Evolutionary conservation across 2,329 filamentous ascomycete species (phyloP).

Genomic region (Clarireedia paspali): DNA sequence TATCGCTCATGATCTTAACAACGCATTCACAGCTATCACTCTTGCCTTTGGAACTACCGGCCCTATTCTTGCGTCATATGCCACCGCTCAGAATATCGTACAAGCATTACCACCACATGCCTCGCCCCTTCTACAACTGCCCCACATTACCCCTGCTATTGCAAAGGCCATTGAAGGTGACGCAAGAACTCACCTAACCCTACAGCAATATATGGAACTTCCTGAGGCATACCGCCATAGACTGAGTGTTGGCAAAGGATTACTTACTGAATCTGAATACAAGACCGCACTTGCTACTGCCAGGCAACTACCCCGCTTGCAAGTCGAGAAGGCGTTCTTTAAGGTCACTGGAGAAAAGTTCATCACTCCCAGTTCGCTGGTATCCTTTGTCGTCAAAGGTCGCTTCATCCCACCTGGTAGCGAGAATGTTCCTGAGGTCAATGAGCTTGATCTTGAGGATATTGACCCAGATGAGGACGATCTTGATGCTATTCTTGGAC

Average conservation of each 20-base stretch:
- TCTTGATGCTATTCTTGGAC: conserved; percentile 73
- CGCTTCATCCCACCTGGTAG: conserved; percentile 86
- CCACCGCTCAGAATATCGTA: conserved; percentile 76
- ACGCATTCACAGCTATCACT: conserved; percentile 78
- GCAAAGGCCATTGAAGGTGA: conserved; percentile 65
- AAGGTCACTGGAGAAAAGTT: conserved; percentile 93
- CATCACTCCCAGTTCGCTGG: conserved; percentile 85
- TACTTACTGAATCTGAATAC: conserved; percentile 72
- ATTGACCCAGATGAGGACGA: conserved; percentile 90
- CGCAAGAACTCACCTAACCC: conserved; percentile 63
- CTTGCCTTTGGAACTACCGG: conserved; percentile 79
- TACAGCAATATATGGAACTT: conserved; percentile 85
- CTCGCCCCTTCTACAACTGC: conserved; percentile 86
- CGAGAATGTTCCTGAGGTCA: conserved; percentile 63
- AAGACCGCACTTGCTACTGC: conserved; percentile 67
- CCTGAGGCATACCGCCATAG: conserved; percentile 66
- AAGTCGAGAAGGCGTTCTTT: conserved; percentile 91
- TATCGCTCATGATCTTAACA: conserved; percentile 75
- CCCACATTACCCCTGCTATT: conserved; percentile 67
- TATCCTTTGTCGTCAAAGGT: conserved; percentile 91
- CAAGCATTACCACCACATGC: conserved; percentile 79
- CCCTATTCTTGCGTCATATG: conserved; percentile 76
- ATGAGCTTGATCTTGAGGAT: conserved; percentile 78
- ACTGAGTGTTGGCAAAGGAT: conserved; percentile 60
- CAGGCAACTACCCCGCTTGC: conserved; percentile 73